These are phyloP conservation scores for Lolium perenne DNA, from an alignment of 176 grass and related monocot species.

Conservation along the genomic window DNA sequence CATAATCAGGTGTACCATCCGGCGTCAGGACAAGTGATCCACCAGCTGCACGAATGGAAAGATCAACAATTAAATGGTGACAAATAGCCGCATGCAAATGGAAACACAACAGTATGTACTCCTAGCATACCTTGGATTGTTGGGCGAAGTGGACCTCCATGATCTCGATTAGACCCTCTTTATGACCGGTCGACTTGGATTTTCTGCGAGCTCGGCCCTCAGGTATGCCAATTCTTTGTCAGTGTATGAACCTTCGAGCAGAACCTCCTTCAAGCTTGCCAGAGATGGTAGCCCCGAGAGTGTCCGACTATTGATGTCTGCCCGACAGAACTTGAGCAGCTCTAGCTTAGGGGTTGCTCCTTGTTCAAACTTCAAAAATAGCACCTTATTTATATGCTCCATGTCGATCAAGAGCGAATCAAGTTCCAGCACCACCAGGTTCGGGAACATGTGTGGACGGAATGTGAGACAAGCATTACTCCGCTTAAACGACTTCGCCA, in stretches of 20 bases:
- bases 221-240: not conserved
- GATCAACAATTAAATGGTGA: not conserved
- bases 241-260: not conserved
- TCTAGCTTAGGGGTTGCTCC: not conserved
- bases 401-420: not conserved
- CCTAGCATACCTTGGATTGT: not conserved
- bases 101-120: not conserved
- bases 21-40: not conserved
- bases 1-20: no score
- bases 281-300: not conserved
- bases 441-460: not conserved
- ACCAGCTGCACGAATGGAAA: not conserved
- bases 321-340: not conserved
- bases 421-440: conserved; percentile 7
- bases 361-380: not conserved
- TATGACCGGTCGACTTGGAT: not conserved
- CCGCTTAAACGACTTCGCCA: no score
- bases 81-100: not conserved
- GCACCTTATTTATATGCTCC: not conserved
- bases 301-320: not conserved
- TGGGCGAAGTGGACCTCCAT: not conserved
- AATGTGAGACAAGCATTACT: no score
- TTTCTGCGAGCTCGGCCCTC: not conserved
- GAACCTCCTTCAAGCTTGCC: not conserved
- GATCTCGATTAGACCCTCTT: not conserved